These are phyloP conservation scores for Elsinoe fawcettii DNA, from an alignment of 2,329 filamentous ascomycete species.

Conservation along the genomic window DNA sequence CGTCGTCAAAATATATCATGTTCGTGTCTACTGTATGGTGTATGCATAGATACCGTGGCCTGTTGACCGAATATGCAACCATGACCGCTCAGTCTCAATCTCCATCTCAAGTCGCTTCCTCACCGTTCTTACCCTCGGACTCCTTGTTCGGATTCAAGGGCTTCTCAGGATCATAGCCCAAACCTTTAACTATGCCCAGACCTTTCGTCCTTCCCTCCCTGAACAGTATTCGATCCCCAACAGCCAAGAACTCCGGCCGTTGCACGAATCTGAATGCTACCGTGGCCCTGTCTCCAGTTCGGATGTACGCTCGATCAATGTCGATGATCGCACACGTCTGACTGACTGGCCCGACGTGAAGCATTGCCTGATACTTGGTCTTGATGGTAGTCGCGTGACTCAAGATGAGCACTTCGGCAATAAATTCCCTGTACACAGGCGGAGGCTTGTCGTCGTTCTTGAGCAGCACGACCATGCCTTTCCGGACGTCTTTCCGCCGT, in stretches of 20 bases:
- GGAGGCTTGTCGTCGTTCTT: conserved; percentile 56
- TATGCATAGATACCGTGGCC: neutral
- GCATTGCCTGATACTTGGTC: conserved; percentile 94
- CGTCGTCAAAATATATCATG: neutral
- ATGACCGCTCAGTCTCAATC: neutral
- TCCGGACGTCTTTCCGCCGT: conserved; percentile 83
- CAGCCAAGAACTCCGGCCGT: conserved; percentile 80
- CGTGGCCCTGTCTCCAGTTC: conserved; percentile 85
- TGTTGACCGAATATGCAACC: neutral
- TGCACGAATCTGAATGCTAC: conserved; percentile 95
- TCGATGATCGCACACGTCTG: conserved; percentile 97
- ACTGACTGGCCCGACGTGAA: conserved; percentile 88
- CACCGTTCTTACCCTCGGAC: conserved; percentile 21
- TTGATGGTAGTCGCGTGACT: conserved; percentile 97
- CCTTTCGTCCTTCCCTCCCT: conserved; percentile 93
- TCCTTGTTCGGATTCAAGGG: conserved; percentile 36
- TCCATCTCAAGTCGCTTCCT: neutral
- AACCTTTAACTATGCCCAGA: conserved; percentile 81
- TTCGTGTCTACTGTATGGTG: neutral
- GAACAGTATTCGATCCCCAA: conserved; percentile 85
- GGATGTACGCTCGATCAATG: conserved; percentile 90
- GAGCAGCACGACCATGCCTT: conserved; percentile 94
- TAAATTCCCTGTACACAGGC: conserved; percentile 45
- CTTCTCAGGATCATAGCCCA: conserved; percentile 69
- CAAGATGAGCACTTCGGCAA: conserved; percentile 78